Conservation (phyloP, 345 rosid genomes). For the Heritiera littoralis region DNA sequence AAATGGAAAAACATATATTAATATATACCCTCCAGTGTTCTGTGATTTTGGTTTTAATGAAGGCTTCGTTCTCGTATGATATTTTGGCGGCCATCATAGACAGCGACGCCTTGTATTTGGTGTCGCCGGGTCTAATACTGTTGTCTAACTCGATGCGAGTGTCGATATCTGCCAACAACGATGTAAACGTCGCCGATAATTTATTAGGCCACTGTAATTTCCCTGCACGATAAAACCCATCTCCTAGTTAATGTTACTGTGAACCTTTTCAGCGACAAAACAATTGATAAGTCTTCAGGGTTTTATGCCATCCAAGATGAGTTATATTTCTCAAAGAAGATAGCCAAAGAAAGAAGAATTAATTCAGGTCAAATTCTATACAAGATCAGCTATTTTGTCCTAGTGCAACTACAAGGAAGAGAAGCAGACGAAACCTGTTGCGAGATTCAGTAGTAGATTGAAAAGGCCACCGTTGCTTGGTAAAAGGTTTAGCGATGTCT, state of each 20-base stretch:
- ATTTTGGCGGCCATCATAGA: conserved; percentile 61
- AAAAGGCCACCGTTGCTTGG: conserved; percentile 46
- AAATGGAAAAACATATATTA: background rate
- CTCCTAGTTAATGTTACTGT: background rate
- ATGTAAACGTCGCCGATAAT: conserved; percentile 36
- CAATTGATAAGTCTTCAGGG: background rate
- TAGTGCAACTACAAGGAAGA: background rate
- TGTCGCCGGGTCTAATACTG: conserved; percentile 30
- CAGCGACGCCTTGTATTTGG: conserved; percentile 42
- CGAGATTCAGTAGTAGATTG: conserved; percentile 31
- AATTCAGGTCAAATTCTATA: no score
- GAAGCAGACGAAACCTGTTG: conserved; percentile 33
- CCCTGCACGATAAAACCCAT: conserved; percentile 29
- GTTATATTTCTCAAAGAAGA: no score
- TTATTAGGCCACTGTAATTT: conserved; percentile 15
- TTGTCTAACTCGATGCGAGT: conserved; percentile 45
- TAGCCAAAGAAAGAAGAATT: no score
- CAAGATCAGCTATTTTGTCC: no score
- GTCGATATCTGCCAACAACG: conserved; percentile 42
- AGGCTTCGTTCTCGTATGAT: conserved; percentile 48
- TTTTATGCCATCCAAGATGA: background rate
- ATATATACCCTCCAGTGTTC: conserved; percentile 45
- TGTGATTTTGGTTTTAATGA: conserved; percentile 30
- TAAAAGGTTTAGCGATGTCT: conserved; percentile 44
- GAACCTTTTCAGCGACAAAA: conserved; percentile 5